Evolutionary conservation across 164 flowering plant species (phyloP), one percentile per base, ranked within the genome.

Genomic region (Vitis rupestris): DNA sequence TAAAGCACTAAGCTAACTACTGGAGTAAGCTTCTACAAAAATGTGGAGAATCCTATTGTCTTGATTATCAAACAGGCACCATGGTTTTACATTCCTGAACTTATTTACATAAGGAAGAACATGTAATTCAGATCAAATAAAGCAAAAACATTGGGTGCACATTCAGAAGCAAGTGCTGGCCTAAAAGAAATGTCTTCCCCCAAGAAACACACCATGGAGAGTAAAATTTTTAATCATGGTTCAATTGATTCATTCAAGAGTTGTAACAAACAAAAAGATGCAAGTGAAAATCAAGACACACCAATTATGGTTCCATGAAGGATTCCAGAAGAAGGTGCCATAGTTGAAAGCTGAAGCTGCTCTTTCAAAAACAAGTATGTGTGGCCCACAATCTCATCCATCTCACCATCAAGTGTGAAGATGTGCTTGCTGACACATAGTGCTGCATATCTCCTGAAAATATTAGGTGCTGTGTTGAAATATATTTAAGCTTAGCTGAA

Each of bases 241-340:
- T 23, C 27, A 23, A 56, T 6, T 56, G 31, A 61, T 8, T 13
- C 15, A 50, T 11, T 31, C 17, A 29, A 29, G 57, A 10, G 37
- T 6, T 13, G 49, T 16, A 51, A 65, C 49, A 16, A 29, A 4
- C 17, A 37, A n/a, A 56, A 23, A 1, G 27, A 23, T 23, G 27
- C 1, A 1, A 23, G 27, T 23, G 27, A 23, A 23, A 49, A 31
- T 27, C 29, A 72, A 31, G 50, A 12, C 79, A 65, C 29, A 92
- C 97, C 95, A 4, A 92, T 92, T 15, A 92, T 85, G 53, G 91
- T 86, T 71, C 93, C 95, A 71, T 88, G 97, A 72, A 92, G 93
- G 68, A 92, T 76, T 57, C 86, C 89, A 54, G 88, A 82, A 70
- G 88, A 78, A 61, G 86, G 85, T 51, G 92, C 88, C 78, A 80